Evolutionary conservation across 768 basidiomycete genomes (phyloP).

Genomic region (Wakefieldia striispora): DNA sequence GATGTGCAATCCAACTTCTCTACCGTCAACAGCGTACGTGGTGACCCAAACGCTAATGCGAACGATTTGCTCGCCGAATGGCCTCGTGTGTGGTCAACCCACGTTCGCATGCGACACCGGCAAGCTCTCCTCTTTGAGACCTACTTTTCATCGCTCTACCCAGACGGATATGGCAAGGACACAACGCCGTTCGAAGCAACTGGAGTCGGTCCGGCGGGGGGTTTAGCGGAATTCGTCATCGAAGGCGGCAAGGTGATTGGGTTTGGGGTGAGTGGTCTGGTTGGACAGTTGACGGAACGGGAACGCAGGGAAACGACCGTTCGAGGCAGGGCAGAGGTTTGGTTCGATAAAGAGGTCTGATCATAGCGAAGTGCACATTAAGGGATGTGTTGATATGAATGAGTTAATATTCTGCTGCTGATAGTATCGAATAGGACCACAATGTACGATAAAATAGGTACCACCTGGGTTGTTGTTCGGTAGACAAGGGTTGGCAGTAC

Average conservation of each 20-base stretch:
- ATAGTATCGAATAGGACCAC: too few species aligned
- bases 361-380: background rate
- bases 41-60: background rate
- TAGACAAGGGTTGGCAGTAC: too few species aligned
- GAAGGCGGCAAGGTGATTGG: constrained; percentile 29
- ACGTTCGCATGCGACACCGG: constrained; percentile 31
- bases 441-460: too few species aligned
- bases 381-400: background rate
- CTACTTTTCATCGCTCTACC: constrained; percentile 29
- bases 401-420: too few species aligned
- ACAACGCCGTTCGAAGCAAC: constrained; percentile 30
- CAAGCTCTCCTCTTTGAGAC: constrained; percentile 21
- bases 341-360: constrained; percentile 26
- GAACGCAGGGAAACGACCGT: constrained; percentile 18
- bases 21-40: constrained; percentile 19
- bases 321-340: constrained; percentile 30
- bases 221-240: constrained; percentile 22
- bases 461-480: too few species aligned
- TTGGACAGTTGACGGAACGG: constrained; percentile 18
- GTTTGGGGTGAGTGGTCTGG: constrained; percentile 23
- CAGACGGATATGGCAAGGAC: constrained; percentile 38
- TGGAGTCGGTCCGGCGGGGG: constrained; percentile 1
- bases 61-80: constrained; percentile 31
- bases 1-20: constrained; percentile 29
- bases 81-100: constrained; percentile 37